Base-by-base conservation (phyloP, 2,329 filamentous ascomycete genomes). In the Fusarium sp. region DNA sequence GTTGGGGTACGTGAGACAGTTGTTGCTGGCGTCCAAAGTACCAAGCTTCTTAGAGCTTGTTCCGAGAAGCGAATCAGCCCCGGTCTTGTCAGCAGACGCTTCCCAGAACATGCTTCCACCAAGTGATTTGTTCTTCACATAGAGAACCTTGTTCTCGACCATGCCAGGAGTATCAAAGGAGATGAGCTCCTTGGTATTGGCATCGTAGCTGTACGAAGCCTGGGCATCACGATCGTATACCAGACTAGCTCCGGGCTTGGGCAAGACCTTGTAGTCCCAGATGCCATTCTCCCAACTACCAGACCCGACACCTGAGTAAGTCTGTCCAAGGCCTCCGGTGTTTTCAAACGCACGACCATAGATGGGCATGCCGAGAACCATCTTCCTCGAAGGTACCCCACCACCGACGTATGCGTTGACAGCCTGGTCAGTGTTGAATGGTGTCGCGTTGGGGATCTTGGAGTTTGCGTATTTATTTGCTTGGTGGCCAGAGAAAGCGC, bases 61-160 rank as follows among this genome's bases (percentile, higher is more conserved):
- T n/a, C 77, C 73, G 46, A 91, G 89, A 67, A 95, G 79, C 70
- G 89, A 92, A 4, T 84, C 83, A 11, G 78, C 79, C 15, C 84
- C 87, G 6, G 73, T 83, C 72, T 85, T 85, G 76, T 96, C 93
- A 4, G 84, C 88, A 61, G 88, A 92, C 11, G 87, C 89, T 77
- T 96, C 92, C 92, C 92, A 97, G 86, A 92, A 96, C 92, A 96
- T 95, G 23, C 86, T 88, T 18, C 92, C 92, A 5, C 89, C 92
- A 0, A 96, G 83, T 4, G 49, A 45, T 0, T 87, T 84, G 45
- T 80, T 75, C 77, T 85, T 84, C 67, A 93, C 85, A 75, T 90
- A 95, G 6, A 81, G 73, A 3, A 88, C 87, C 81, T 95, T 97
- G 65, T 80, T 75, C 50, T 79, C 76, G 15, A 88, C 84, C 70